Base-by-base conservation (phyloP, 495 filamentous ascomycete species). In the Annulohypoxylon maeteangense region DNA sequence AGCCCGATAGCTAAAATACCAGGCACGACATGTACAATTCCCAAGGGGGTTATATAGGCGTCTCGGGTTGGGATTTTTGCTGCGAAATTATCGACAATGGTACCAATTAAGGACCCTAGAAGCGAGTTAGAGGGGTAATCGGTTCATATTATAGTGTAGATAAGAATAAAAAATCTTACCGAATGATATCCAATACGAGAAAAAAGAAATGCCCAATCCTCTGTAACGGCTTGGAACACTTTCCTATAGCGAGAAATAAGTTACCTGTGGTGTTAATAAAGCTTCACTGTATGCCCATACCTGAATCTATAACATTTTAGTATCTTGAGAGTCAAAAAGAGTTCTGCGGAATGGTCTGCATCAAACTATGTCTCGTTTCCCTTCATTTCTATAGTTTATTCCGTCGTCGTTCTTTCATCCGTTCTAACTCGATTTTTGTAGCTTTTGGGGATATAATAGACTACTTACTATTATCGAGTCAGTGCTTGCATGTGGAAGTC, bases 51-150 rank as follows among this genome's bases (percentile, higher is more conserved):
- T 1, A 88, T 79, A 67, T 89, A 90, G 10, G 84, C 80, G 11
- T 80, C 72, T 59, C 77, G 85, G 27, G 78, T 81, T 6, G 75
- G 62, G 32, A 86, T 80, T 45, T 79, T 80, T 6, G 80, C 77
- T 0, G 87, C 87, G 64, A 84, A 85, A 72, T 88, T 89, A 75
- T 90, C 88, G 55, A 90, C 81, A 22, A 89, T 83, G n/a, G 89
- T 87, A 31, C 88, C 88, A 60, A 90, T 78, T 14, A 90, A 81
- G 7, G 85, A 71, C 12, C 75, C 75, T 78, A 31, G 10, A 47
- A 34, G 29, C 1, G 7, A 14, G 50, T 31, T 62, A 55, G 62
- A 14, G 25, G 55, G 11, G 20, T 4, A 48, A 11, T 16, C 2
- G 14, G 7, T 16, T 23, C 0, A 23, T 2, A 40, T 29, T 2